A percentile compares a stretch with the other conserved stretches of the same genome.
Conservation (phyloP, 352 stramenopile genomes). For the Saprolegnia parasitica region DNA sequence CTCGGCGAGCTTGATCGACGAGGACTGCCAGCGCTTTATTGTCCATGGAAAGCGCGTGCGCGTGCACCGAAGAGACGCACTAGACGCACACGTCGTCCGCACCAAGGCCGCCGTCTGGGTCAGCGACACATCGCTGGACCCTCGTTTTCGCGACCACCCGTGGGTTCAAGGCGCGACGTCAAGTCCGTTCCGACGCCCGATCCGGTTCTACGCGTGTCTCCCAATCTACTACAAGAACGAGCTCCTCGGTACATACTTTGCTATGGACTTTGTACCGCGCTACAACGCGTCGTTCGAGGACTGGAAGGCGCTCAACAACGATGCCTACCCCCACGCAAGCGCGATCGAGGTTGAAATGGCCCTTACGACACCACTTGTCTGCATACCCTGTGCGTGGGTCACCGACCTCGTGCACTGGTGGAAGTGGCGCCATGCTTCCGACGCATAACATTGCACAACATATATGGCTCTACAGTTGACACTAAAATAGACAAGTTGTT, state of each 20-base stretch:
- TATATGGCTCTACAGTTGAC: background rate
- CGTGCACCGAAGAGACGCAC: background rate
- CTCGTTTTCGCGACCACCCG: background rate
- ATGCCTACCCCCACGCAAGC: background rate
- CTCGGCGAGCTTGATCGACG: background rate
- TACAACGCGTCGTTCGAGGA: background rate
- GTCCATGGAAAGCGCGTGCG: background rate
- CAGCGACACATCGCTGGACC: background rate
- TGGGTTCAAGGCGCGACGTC: background rate
- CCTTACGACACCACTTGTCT: background rate
- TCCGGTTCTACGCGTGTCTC: background rate
- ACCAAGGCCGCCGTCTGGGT: background rate
- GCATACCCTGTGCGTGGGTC: background rate
- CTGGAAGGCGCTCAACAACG: background rate
- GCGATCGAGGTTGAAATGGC: background rate
- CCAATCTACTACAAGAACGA: background rate
- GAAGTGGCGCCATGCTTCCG: background rate
- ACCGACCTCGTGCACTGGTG: background rate
- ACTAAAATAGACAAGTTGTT: background rate
- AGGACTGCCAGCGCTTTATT: background rate
- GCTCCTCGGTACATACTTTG: background rate
- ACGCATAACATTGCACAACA: background rate
- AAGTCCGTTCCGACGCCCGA: background rate
- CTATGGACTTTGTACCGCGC: background rate
- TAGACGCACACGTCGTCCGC: background rate